Conservation (phyloP, 2,329 filamentous ascomycete genomes). For the Apiospora rasikravindrae region DNA sequence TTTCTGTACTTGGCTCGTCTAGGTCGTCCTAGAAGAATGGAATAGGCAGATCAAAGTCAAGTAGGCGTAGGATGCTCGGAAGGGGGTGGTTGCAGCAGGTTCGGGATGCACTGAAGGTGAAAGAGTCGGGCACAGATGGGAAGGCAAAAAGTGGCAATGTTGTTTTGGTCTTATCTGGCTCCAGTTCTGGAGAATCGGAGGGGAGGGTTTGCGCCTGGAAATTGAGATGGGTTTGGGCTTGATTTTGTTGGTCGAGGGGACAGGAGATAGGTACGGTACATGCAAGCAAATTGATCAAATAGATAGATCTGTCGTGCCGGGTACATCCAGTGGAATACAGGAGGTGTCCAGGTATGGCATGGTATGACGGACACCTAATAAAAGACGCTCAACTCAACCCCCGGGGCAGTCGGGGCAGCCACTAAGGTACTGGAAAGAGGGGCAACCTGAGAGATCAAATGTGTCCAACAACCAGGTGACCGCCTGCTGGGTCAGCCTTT, state of each 20-base stretch:
- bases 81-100: background rate
- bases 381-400: background rate
- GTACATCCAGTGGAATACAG: slow-evolving; percentile 12
- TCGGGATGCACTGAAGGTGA: slow-evolving; percentile 2
- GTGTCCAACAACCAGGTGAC: slow-evolving; percentile 9
- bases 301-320: background rate
- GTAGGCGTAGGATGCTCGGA: background rate
- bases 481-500: slow-evolving; percentile 13
- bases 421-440: background rate
- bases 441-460: background rate
- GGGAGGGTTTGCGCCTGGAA: slow-evolving; percentile 18
- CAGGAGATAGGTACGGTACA: slow-evolving; percentile 8
- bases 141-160: background rate
- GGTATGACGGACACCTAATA: slow-evolving; percentile 15
- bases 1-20: background rate
- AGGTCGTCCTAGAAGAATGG: background rate
- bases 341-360: background rate
- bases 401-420: background rate
- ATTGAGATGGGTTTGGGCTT: slow-evolving; percentile 15
- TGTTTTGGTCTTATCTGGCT: slow-evolving; percentile 13
- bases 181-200: slow-evolving; percentile 15
- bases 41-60: background rate
- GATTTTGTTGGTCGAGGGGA: slow-evolving; percentile 14
- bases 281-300: background rate
- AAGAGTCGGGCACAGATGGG: slow-evolving; percentile 6